Base-by-base conservation (phyloP, 1,284 basidiomycete genomes). In the Ganoderma leucocontextum region DNA sequence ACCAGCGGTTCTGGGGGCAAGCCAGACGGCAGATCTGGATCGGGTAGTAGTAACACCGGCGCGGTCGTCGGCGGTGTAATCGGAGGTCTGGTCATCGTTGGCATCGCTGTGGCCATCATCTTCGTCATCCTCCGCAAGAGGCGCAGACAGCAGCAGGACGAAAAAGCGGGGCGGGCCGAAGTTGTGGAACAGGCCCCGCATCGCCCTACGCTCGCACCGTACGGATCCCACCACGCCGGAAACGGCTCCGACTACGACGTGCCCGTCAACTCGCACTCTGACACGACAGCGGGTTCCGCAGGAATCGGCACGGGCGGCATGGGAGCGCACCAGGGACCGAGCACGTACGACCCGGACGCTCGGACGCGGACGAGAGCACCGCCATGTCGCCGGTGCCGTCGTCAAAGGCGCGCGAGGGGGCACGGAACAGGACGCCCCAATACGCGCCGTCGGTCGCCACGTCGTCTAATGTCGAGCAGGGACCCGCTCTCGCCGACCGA, bases 401-500 rank as follows among this genome's bases (percentile, higher is more conserved):
- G 19, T 65, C 70, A 35, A 75, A 75, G 55, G 47, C 67, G 67
- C 71, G 71, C 22, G 73, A 75, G 63, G 60, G 65, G 12, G n/a
- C 49, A 19, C 67, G 60, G 13, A 68, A 63, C 39, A 47, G 44
- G 53, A 53, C 42, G 22, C 65, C 63, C 9, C 42, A 49, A 8
- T 65, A 70, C 64, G 65, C 73, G 17, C 60, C 69, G 17, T 69
- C 72, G 9, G 33, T 62, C 8, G 9, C 47, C 1, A 38, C 44
- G 33, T 55, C 59, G 39, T 63, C 57, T 15, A 62, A 33, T 7
- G 9, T 41, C 73, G 49, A 75, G 74, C 59, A 41, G 65, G 13
- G 72, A 75, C 2, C 74, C 74, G 22, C 71, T 74, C 3, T 72
- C 74, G 38, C 72, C 75, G 33, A 66, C 66, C 35, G 76, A 75